phyloP scores from a whole-genome alignment of 257 asterid species.

The Solanum infundibuliforme region DNA sequence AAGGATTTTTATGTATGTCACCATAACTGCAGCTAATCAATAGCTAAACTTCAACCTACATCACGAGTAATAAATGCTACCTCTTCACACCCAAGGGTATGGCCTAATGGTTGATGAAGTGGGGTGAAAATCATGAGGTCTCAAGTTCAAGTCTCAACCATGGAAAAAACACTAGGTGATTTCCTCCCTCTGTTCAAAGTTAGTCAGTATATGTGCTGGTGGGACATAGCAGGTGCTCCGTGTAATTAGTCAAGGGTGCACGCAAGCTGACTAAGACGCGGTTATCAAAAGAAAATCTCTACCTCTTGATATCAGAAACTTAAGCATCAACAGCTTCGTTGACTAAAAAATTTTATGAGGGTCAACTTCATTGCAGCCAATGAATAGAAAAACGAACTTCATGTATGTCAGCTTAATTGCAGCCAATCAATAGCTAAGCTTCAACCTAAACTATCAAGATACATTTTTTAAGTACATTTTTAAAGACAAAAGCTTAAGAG shows the following conservation, averaged over 20 bases:
- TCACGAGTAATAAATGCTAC: not conserved
- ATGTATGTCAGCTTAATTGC: not conserved
- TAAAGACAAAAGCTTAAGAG: not conserved
- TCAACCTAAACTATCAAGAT: not conserved
- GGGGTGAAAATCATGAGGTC: not conserved
- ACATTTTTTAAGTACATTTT: not conserved
- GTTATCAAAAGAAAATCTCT: not conserved
- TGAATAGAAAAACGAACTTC: not conserved
- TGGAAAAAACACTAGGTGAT: not conserved
- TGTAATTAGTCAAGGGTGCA: not conserved
- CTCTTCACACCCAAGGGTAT: not conserved
- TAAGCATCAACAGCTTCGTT: not conserved
- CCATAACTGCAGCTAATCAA: not conserved
- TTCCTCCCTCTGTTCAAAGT: not conserved
- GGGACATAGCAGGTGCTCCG: not conserved
- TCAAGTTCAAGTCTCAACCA: not conserved
- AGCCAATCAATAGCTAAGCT: not conserved
- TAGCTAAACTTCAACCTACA: not conserved
- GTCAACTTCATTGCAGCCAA: not conserved
- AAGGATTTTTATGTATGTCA: not conserved
- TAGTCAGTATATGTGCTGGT: not conserved
- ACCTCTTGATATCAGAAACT: not conserved
- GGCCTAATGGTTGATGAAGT: not conserved
- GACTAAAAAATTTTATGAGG: not conserved
- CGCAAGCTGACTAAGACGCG: not conserved